A percentile compares a stretch with the other conserved stretches of the same genome.
Conservation (phyloP, 192 early-diverging fungal genomes). For the Pecoramyces ruminantium region DNA sequence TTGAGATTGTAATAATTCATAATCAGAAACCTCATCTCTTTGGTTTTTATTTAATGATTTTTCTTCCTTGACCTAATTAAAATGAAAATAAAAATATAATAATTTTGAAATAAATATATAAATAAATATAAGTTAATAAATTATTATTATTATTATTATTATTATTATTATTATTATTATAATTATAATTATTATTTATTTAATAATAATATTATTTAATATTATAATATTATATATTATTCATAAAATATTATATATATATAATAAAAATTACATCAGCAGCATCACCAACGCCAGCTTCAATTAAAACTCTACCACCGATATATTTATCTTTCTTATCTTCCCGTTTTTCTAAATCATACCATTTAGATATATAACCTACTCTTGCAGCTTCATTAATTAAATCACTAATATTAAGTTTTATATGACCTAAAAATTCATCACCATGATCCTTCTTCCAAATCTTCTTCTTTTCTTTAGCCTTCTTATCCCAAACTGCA, state of each 20-base stretch:
- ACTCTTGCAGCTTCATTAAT: slow-evolving; percentile 12
- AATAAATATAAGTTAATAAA: too few relatives aligned
- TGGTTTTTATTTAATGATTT: background rate
- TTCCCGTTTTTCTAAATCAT: slow-evolving; percentile 12
- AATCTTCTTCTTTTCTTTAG: slow-evolving; percentile 1
- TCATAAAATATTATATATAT: too few relatives aligned
- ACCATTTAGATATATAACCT: slow-evolving; percentile 15
- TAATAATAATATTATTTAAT: too few relatives aligned
- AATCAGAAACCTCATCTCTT: background rate
- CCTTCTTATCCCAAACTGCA: slow-evolving; percentile 20
- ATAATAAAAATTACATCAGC: background rate
- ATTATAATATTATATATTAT: too few relatives aligned
- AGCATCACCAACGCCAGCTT: slow-evolving; percentile 11
- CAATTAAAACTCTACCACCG: slow-evolving; percentile 26
- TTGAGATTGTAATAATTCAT: background rate
- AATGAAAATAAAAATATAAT: too few relatives aligned
- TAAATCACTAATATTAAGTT: slow-evolving; percentile 17
- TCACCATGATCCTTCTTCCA: slow-evolving; percentile 4
- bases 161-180: too few relatives aligned
- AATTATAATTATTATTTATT: too few relatives aligned
- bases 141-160: too few relatives aligned
- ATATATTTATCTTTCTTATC: slow-evolving; percentile 35
- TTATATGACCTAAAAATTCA: slow-evolving; percentile 25
- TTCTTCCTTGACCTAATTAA: background rate
- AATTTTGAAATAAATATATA: too few relatives aligned